Evolutionary conservation across 176 grass and related monocot species (phyloP).

Genomic region (Oryza glaberrima): DNA sequence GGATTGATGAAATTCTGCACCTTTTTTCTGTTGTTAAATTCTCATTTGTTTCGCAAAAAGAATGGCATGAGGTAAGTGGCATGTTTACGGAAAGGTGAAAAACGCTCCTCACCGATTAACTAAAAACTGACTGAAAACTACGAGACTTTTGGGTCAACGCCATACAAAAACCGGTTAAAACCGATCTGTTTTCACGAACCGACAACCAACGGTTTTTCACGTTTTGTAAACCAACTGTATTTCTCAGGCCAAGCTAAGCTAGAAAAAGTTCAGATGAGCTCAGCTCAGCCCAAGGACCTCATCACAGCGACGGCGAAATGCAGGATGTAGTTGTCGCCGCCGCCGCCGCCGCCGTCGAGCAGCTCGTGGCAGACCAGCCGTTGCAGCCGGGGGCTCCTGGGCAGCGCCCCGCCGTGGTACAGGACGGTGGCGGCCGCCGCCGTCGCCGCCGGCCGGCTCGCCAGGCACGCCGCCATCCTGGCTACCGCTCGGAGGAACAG

Average conservation of each 20-base stretch:
- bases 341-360: conserved; percentile 20
- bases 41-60: too few species aligned
- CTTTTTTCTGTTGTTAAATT: background rate
- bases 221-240: too few species aligned
- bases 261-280: background rate
- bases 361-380: conserved; percentile 66
- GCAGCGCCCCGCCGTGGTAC: conserved; percentile 70
- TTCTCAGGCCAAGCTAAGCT: background rate
- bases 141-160: too few species aligned
- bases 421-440: conserved; percentile 65
- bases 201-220: background rate
- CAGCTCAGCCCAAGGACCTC: conserved; percentile 46
- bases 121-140: too few species aligned
- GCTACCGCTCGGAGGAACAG: conserved; percentile 54
- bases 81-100: too few species aligned
- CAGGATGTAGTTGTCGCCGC: conserved; percentile 58
- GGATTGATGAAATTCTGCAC: background rate
- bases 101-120: too few species aligned
- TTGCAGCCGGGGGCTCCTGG: conserved; percentile 61
- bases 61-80: too few species aligned
- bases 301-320: conserved; percentile 60
- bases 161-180: too few species aligned
- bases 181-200: too few species aligned
- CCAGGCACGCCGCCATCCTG: conserved; percentile 58
- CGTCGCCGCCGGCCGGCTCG: conserved; percentile 35